Conservation (phyloP, 768 basidiomycete genomes). For the Gautieria morchelliformis region DNA sequence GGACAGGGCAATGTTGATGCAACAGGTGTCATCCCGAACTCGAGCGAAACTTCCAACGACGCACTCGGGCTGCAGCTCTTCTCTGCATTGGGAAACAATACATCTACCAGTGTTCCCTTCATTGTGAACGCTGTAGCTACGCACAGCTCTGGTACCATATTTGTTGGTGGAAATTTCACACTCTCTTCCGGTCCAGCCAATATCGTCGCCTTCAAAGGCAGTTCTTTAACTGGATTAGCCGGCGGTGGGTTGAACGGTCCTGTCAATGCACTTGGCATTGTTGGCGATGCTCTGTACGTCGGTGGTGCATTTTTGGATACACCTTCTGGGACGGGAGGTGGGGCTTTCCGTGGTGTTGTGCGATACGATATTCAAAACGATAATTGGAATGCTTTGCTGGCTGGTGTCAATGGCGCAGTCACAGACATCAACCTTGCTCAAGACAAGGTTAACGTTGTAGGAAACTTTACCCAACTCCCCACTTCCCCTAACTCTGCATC, state of each 20-base stretch:
- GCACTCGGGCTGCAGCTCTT: slow-evolving; percentile 51
- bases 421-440: slow-evolving; percentile 41
- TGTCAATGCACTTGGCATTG: slow-evolving; percentile 57
- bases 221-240: slow-evolving; percentile 42
- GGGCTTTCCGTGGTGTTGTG: slow-evolving; percentile 51
- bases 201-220: slow-evolving; percentile 60
- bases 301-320: slow-evolving; percentile 86
- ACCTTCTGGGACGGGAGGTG: slow-evolving; percentile 37
- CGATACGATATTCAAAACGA: slow-evolving; percentile 58
- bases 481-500: slow-evolving; percentile 24
- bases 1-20: slow-evolving; percentile 41
- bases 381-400: slow-evolving; percentile 58
- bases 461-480: slow-evolving; percentile 56
- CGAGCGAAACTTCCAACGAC: slow-evolving; percentile 62
- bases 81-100: slow-evolving; percentile 43
- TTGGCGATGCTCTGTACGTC: slow-evolving; percentile 61
- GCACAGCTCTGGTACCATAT: slow-evolving; percentile 55
- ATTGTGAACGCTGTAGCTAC: slow-evolving; percentile 39
- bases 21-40: slow-evolving; percentile 52
- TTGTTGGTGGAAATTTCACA: slow-evolving; percentile 71
- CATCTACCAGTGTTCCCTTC: slow-evolving; percentile 26
- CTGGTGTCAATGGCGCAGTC: slow-evolving; percentile 74
- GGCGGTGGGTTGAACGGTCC: slow-evolving; percentile 71
- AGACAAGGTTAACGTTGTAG: slow-evolving; percentile 53
- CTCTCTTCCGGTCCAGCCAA: slow-evolving; percentile 55